Conservation (phyloP, 148 eudicot species). For the Silene uniflora region DNA sequence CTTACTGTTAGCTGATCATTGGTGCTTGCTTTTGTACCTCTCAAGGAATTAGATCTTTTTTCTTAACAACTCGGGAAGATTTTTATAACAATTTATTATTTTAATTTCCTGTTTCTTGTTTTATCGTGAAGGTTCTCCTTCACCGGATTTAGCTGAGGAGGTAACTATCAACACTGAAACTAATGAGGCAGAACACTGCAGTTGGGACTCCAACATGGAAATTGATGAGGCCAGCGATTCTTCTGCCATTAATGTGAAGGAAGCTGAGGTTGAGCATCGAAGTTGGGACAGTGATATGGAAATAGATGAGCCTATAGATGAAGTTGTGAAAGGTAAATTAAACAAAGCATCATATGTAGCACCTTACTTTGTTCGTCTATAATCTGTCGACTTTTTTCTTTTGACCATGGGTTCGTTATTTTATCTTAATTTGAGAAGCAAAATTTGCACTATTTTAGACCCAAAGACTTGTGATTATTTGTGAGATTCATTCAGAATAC, state of each 20-base stretch:
- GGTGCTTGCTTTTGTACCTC: neutral
- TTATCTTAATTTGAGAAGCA: neutral
- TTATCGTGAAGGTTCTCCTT: constrained; percentile 2
- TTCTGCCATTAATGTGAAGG: neutral
- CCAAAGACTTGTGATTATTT: neutral
- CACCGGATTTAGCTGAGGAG: neutral
- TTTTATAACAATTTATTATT: neutral
- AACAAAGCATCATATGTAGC: neutral
- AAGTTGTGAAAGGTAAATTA: constrained; percentile 12
- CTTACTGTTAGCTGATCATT: neutral
- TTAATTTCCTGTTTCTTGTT: neutral
- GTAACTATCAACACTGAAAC: neutral
- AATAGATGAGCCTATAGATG: neutral
- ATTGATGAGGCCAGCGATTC: constrained; percentile 10
- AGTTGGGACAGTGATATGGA: constrained; percentile 8
- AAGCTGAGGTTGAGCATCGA: neutral
- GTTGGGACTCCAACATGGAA: constrained; percentile 12
- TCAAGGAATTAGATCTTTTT: neutral
- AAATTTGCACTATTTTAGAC: neutral
- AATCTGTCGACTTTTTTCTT: neutral
- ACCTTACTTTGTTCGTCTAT: neutral
- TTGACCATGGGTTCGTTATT: neutral
- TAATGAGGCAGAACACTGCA: neutral
- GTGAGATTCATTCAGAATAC: neutral
- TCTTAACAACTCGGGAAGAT: neutral